phyloP scores from a whole-genome alignment of 1,284 basidiomycete species.

The Ceratorhiza oryzae-sativae region DNA sequence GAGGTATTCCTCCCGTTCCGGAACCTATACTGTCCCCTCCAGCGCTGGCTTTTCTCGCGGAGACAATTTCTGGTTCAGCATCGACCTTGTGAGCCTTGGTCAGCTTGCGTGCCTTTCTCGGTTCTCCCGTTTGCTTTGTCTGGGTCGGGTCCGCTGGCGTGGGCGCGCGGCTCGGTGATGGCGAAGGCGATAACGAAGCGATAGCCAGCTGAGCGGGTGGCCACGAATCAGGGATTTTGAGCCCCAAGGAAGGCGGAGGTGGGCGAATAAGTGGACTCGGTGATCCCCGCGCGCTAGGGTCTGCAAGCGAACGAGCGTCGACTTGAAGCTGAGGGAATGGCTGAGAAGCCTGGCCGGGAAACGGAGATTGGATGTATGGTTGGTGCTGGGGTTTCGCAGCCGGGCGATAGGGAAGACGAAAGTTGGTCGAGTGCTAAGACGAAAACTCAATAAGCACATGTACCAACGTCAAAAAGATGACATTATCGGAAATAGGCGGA shows the following conservation, averaged over 20 bases:
- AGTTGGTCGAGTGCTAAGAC: slow-evolving; percentile 26
- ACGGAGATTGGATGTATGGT: slow-evolving; percentile 15
- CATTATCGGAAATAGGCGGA: slow-evolving; percentile 1
- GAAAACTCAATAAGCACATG: slow-evolving; percentile 7
- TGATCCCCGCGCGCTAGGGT: neutral
- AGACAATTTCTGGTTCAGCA: neutral
- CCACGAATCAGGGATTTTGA: slow-evolving; percentile 17
- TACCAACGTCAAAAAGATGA: neutral
- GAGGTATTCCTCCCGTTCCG: neutral
- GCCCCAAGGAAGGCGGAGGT: neutral
- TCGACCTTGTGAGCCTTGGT: slow-evolving; percentile 23
- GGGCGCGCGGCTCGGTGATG: slow-evolving; percentile 17
- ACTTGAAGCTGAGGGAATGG: neutral
- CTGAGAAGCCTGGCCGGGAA: neutral
- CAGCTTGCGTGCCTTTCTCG: slow-evolving; percentile 26
- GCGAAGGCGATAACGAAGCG: slow-evolving; percentile 16
- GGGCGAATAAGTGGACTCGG: neutral
- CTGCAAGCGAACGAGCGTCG: neutral
- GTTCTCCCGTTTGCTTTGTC: slow-evolving; percentile 18
- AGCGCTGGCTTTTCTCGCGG: slow-evolving; percentile 5
- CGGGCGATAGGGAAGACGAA: slow-evolving; percentile 7
- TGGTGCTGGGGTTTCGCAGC: slow-evolving; percentile 5
- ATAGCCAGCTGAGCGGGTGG: slow-evolving; percentile 27
- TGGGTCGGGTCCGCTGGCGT: slow-evolving; percentile 8
- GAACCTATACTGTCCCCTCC: slow-evolving; percentile 6